These are phyloP conservation scores for Geranomyces variabilis DNA, from an alignment of 192 early-diverging fungal genomes.

Conservation along the genomic window DNA sequence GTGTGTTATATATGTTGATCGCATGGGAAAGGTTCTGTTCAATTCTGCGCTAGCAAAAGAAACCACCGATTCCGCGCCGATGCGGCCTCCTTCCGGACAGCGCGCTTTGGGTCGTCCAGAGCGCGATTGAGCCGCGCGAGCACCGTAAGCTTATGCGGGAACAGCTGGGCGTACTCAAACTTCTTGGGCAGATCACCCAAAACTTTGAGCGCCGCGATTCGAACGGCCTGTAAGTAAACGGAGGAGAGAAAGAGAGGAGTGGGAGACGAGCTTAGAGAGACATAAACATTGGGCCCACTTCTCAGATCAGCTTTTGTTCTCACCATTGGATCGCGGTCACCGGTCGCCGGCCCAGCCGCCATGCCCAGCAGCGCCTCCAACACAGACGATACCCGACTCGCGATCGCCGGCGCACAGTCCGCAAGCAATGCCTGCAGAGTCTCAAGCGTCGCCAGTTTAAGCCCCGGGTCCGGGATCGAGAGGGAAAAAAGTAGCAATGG, in stretches of 20 bases:
- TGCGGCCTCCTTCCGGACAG: conserved; percentile 86
- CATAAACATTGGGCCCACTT: too few species aligned
- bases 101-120: conserved; percentile 86
- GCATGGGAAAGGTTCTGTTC: too few species aligned
- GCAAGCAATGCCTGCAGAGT: conserved; percentile 72
- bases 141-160: conserved; percentile 65
- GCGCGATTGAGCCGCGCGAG: conserved; percentile 63
- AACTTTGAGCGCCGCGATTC: conserved; percentile 73
- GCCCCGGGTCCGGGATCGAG: conserved; percentile 60
- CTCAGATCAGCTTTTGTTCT: background rate
- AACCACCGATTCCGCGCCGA: conserved; percentile 87
- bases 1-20: too few species aligned
- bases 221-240: conserved; percentile 54
- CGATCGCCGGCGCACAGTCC: conserved; percentile 68
- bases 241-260: conserved; percentile 44
- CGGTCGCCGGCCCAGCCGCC: background rate
- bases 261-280: background rate
- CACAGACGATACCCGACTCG: conserved; percentile 55
- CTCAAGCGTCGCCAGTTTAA: conserved; percentile 57
- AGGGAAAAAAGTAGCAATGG: conserved; percentile 81
- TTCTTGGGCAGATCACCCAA: conserved; percentile 68
- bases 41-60: conserved; percentile 46
- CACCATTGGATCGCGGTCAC: conserved; percentile 30
- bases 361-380: conserved; percentile 28
- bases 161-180: conserved; percentile 62